Percentiles rank a stretch among this genome's conserved stretches.
Conservation (phyloP, 2,329 filamentous ascomycete species). For the Diaporthe humulicola region DNA sequence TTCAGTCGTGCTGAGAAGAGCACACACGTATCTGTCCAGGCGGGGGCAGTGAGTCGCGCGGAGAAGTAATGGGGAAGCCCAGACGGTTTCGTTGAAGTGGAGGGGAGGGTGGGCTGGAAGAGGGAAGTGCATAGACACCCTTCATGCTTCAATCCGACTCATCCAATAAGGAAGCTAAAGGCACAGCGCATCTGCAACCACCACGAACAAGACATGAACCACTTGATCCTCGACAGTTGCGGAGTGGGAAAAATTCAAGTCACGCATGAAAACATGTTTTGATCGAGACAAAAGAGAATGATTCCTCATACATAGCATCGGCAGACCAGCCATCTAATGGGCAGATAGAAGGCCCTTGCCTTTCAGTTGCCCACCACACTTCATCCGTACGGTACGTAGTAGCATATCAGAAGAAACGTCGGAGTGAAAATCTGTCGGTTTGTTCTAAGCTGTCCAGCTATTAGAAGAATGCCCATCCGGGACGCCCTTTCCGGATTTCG, state of each 20-base stretch:
- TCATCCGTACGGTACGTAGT: neutral
- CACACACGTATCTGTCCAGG: neutral
- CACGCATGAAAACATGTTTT: neutral
- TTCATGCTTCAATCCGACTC: too few species aligned
- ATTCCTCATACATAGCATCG: conserved; percentile 26
- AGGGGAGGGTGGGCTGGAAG: neutral
- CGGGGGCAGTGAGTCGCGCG: neutral
- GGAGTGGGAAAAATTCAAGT: neutral
- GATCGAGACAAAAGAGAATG: neutral
- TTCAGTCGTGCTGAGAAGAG: conserved; percentile 10
- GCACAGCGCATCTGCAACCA: neutral
- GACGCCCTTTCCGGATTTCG: conserved; percentile 29
- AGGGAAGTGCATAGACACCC: neutral
- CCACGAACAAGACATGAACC: neutral
- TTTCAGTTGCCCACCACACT: neutral
- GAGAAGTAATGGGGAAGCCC: neutral
- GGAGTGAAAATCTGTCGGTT: conserved; percentile 10
- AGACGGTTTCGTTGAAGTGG: neutral
- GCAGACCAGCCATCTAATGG: neutral
- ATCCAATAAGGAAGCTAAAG: neutral
- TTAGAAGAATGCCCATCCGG: conserved; percentile 20
- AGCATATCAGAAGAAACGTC: neutral
- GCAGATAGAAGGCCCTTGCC: neutral
- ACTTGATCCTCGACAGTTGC: neutral
- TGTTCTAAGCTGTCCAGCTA: conserved; percentile 31